Conservation (phyloP, 768 basidiomycete species). For the Termitomyces sp. region DNA sequence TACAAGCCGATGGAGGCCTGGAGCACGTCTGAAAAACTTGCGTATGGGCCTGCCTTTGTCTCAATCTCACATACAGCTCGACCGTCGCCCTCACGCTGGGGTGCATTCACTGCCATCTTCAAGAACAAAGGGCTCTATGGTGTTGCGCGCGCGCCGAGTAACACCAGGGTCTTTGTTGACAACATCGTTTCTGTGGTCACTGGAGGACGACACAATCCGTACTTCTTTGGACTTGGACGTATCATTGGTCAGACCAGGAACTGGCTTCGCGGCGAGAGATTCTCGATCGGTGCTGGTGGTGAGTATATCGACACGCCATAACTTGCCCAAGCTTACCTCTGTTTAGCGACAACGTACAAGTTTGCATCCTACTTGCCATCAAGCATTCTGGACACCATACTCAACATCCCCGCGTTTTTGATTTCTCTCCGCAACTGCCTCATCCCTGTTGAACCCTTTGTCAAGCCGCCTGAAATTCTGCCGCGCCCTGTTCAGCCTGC, state of each 20-base stretch:
- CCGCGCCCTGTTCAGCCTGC: slow-evolving; percentile 26
- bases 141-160: slow-evolving; percentile 46
- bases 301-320: slow-evolving; percentile 18
- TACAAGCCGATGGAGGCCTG: slow-evolving; percentile 61
- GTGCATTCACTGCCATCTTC: slow-evolving; percentile 26
- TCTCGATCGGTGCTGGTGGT: slow-evolving; percentile 81
- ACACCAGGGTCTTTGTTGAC: slow-evolving; percentile 54
- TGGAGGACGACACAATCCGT: slow-evolving; percentile 42
- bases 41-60: slow-evolving; percentile 68
- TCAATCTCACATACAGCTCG: slow-evolving; percentile 34
- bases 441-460: slow-evolving; percentile 43
- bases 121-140: slow-evolving; percentile 35
- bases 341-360: slow-evolving; percentile 63
- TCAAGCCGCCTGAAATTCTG: slow-evolving; percentile 13
- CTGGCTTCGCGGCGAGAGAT: slow-evolving; percentile 62
- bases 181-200: slow-evolving; percentile 57
- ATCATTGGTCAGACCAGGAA: slow-evolving; percentile 44
- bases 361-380: slow-evolving; percentile 68
- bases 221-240: slow-evolving; percentile 39
- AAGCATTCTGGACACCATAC: slow-evolving; percentile 54
- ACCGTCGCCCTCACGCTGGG: slow-evolving; percentile 23
- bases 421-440: slow-evolving; percentile 59
- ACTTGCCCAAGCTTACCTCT: slow-evolving; percentile 6
- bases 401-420: slow-evolving; percentile 63
- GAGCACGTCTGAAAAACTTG: slow-evolving; percentile 68